Conservation (phyloP, 768 basidiomycete species). For the Trametes elegans region DNA sequence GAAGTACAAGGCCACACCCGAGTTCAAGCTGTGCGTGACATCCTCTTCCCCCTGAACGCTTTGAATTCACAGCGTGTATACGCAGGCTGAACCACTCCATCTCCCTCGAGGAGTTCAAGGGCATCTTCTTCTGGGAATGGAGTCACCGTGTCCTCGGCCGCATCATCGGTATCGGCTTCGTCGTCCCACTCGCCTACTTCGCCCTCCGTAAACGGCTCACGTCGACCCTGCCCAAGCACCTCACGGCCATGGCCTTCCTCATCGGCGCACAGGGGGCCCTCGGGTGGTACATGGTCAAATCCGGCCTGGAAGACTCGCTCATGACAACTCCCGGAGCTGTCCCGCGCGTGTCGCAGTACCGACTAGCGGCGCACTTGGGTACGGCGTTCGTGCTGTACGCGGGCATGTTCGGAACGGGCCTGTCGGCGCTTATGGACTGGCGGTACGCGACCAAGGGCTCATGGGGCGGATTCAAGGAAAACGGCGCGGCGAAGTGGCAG, state of each 20-base stretch:
- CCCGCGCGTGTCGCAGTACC: slow-evolving; percentile 95
- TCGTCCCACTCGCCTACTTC: slow-evolving; percentile 84
- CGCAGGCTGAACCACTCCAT: slow-evolving; percentile 90
- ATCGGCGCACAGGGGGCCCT: slow-evolving; percentile 90
- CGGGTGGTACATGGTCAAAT: slow-evolving; percentile 99
- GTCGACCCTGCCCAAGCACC: slow-evolving; percentile 54
- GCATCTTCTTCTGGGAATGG: slow-evolving; percentile 99
- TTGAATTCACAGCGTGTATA: background rate
- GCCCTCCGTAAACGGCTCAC: slow-evolving; percentile 67
- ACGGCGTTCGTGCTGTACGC: slow-evolving; percentile 88
- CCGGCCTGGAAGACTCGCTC: slow-evolving; percentile 82
- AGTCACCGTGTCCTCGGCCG: slow-evolving; percentile 92
- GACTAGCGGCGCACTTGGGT: slow-evolving; percentile 93
- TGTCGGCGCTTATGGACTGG: slow-evolving; percentile 78
- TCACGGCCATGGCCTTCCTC: slow-evolving; percentile 71
- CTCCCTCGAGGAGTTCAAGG: slow-evolving; percentile 87
- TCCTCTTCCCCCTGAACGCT: background rate
- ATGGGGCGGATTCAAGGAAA: slow-evolving; percentile 55
- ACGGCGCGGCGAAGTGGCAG: slow-evolving; percentile 39
- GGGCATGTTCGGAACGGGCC: slow-evolving; percentile 84
- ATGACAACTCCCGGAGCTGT: slow-evolving; percentile 81
- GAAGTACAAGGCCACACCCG: slow-evolving; percentile 93
- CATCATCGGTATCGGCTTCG: slow-evolving; percentile 77
- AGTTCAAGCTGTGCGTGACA: slow-evolving; percentile 83
- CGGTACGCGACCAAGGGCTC: slow-evolving; percentile 55